phyloP scores from a whole-genome alignment of 345 rosid genomes.

The Salix exigua region DNA sequence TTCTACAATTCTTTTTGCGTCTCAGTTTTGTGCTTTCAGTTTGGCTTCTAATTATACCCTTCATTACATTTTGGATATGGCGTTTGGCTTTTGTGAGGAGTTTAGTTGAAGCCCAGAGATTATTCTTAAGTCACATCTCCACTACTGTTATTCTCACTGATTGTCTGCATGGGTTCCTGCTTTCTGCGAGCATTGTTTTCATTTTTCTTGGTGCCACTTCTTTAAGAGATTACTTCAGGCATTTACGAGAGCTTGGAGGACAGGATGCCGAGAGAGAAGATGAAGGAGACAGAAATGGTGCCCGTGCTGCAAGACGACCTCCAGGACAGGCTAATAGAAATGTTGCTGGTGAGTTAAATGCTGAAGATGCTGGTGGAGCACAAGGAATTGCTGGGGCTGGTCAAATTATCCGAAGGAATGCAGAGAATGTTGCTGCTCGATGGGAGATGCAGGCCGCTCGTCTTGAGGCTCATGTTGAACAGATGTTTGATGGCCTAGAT shows the following conservation, averaged over 20 bases:
- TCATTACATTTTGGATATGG: slow-evolving; percentile 97
- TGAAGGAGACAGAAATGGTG: slow-evolving; percentile 88
- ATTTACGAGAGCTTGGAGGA: slow-evolving; percentile 88
- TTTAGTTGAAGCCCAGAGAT: slow-evolving; percentile 87
- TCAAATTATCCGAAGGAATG: slow-evolving; percentile 70
- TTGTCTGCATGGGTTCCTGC: slow-evolving; percentile 95
- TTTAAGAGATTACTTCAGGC: slow-evolving; percentile 91
- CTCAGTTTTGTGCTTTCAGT: slow-evolving; percentile 91
- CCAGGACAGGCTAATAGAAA: slow-evolving; percentile 75
- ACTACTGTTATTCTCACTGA: slow-evolving; percentile 86
- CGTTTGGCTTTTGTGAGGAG: slow-evolving; percentile 89
- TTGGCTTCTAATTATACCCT: slow-evolving; percentile 94
- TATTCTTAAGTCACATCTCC: slow-evolving; percentile 86
- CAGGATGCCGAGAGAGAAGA: slow-evolving; percentile 95
- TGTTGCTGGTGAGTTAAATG: slow-evolving; percentile 71
- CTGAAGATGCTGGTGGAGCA: slow-evolving; percentile 70
- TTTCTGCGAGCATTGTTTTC: slow-evolving; percentile 93
- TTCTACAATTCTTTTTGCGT: slow-evolving; percentile 85
- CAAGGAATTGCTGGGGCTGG: slow-evolving; percentile 81
- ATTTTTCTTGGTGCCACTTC: slow-evolving; percentile 97
- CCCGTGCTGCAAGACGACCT: slow-evolving; percentile 73
- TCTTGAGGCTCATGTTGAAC: slow-evolving; percentile 97
- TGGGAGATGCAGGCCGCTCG: slow-evolving; percentile 99
- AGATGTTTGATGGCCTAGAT: slow-evolving; percentile 97
- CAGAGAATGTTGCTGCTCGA: slow-evolving; percentile 95